Base-by-base conservation (phyloP, 2,329 filamentous ascomycete species). In the Aspergillus oerlinghausenensis region DNA sequence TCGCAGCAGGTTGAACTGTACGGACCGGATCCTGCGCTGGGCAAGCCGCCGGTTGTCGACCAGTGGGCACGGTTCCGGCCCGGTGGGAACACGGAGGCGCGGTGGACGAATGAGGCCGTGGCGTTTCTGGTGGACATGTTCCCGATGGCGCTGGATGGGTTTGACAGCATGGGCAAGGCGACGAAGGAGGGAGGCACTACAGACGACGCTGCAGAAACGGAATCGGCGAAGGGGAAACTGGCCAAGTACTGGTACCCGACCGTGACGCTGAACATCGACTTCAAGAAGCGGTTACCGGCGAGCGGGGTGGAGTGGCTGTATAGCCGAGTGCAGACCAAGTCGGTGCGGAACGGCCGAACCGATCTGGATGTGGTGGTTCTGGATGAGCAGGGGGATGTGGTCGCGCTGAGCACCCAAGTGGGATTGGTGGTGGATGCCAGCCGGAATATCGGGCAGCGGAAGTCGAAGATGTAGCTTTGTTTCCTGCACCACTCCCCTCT, bases 291-390 rank as follows among this genome's bases (percentile, higher is more conserved):
- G 6, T 70, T 95, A 48, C 88, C 89, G 0, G 73, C 76, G 3
- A 82, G 83, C 45, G 89, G 90, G 0, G 84, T 84, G 1, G 85
- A 90, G 69, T 94, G 88, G 86, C 68, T 95, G 53, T 87, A 87
- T 64, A 77, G 86, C 43, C 79, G 88, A 32, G 79, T 87, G 11
- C 79, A 82, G 54, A 79, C 85, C 4, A 92, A 90, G 73, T 76
- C 80, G 70, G 83, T 92, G 45, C 80, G 79, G 62, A 86, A 90
- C 61, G 90, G 90, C 1, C 78, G 88, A 57, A 86, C 89, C 68
- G 90, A 95, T 75, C 67, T 92, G 49, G 88, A 93, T 61, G 79
- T 93, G 23, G 74, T 86, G 28, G 75, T 92, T 2, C 71, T 86
- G 69, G 87, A 92, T 73, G 80, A 80, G 38, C 67, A 73, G 1